Base-by-base conservation (phyloP, 192 early-diverging fungal genomes). In the Mortierella claussenii region DNA sequence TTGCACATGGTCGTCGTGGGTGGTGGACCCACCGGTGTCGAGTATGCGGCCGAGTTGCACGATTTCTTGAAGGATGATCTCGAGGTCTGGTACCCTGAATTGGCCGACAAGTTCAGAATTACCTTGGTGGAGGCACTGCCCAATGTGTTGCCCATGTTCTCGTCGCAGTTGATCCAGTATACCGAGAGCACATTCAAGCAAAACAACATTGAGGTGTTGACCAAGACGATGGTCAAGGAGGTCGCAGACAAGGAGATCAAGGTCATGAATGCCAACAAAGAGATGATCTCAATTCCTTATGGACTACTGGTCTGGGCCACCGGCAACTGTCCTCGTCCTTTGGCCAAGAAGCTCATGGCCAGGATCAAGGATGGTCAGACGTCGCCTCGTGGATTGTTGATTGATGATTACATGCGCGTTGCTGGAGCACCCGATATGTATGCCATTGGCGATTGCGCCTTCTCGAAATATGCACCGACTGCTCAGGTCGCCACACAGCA, bases 401-500 rank as follows among this genome's bases (percentile, higher is more conserved):
- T 91, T 17, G 93, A 94, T 55, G 92, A 94, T 4, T 87, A 81
- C 76, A 67, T 94, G 48, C 70, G 79, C 53, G 86, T 94, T 48
- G 81, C 86, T 27, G 93, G 93, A 11, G 59, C 86, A 1, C 63
- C 69, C 1, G 83, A 82, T 33, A 85, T 94, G 50, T 94, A 85
- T 67, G 89, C 87, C 13, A 73, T 94, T 26, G 93, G 93, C 21
- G 93, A 94, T 71, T 85, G 83, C 45, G 86, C 86, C 24, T 91
- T 91, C 9, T 90, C 91, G n/a, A 89, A 89, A 69, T 91, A 84
- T 43, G 90, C 93, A 27, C 93, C 93, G 2, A 94, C 93, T 34
- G 93, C 92, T 24, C 93, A 94, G 65, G 93, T 98, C 24, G 96
- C 96, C 8, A 85, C 88, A 28, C 88, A 95, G 62, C 95, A 98